phyloP scores from a whole-genome alignment of 768 basidiomycete species.

The Pulveroboletus sp. region DNA sequence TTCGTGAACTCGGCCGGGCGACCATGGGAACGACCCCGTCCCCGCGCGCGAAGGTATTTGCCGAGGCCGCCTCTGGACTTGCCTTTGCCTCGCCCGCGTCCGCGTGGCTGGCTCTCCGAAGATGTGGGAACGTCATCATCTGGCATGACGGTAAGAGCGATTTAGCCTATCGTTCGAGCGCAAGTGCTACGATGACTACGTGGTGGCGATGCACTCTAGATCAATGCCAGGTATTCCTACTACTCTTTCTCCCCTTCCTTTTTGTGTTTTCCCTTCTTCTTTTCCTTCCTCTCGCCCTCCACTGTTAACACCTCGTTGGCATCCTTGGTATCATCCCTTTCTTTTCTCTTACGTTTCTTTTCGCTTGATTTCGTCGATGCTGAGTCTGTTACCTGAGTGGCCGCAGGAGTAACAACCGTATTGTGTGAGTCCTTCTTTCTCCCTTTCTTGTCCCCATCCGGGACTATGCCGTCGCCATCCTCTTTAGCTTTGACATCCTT shows the following conservation, averaged over 20 bases:
- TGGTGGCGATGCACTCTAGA: no score
- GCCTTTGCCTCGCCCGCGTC: conserved; percentile 48
- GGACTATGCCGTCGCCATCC: no score
- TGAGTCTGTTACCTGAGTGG: conserved; percentile 14
- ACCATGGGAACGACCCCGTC: conserved; percentile 54
- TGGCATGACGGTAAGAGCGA: no score
- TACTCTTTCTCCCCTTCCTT: conserved; percentile 2
- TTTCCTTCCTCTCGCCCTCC: conserved; percentile 25
- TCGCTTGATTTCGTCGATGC: conserved; percentile 8
- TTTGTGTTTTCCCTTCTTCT: conserved; percentile 30
- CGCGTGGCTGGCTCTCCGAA: conserved; percentile 14
- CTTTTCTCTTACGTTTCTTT: conserved; percentile 27
- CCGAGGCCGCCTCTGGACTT: conserved; percentile 66
- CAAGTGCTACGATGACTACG: no score
- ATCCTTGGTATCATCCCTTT: conserved; percentile 7
- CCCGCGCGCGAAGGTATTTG: conserved; percentile 70
- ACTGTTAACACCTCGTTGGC: conserved; percentile 9
- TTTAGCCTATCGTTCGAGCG: no score
- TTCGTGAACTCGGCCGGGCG: conserved; percentile 64
- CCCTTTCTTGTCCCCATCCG: no score
- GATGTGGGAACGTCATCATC: conserved; percentile 12
- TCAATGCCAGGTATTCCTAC: background rate
- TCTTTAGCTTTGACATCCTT: no score
- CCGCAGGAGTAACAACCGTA: no score
- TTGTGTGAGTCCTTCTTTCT: no score